These are phyloP conservation scores for Saccharomycopsis selenospora DNA, from an alignment of 805 yeast species.

Conservation along the genomic window DNA sequence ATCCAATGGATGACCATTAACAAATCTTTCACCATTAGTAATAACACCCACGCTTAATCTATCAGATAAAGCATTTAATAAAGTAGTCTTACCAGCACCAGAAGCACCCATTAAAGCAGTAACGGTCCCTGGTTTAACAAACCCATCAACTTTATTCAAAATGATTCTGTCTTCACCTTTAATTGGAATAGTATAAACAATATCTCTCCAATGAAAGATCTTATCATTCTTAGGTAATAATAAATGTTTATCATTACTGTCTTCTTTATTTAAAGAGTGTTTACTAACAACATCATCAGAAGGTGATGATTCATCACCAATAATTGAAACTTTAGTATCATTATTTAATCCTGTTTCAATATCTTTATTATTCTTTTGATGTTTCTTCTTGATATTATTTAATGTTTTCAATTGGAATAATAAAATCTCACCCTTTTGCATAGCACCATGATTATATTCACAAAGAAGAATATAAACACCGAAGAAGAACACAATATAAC, in stretches of 20 bases:
- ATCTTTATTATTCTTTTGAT: conserved; percentile 26
- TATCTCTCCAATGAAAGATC: conserved; percentile 54
- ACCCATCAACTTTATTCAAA: conserved; percentile 48
- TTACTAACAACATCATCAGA: too few relatives aligned
- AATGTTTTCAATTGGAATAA: conserved; percentile 48
- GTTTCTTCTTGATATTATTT: conserved; percentile 38
- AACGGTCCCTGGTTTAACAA: conserved; percentile 56
- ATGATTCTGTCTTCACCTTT: conserved; percentile 42
- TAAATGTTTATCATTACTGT: conserved; percentile 20
- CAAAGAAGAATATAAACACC: conserved; percentile 44
- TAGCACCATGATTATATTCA: conserved; percentile 54
- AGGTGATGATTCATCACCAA: conserved; percentile 9
- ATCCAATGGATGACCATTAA: conserved; percentile 48
- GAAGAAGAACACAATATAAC: conserved; percentile 48
- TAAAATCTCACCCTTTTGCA: conserved; percentile 66
- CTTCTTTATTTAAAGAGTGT: conserved; percentile 22
- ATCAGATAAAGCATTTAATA: conserved; percentile 46
- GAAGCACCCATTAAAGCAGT: conserved; percentile 55
- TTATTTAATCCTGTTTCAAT: conserved; percentile 27
- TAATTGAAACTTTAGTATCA: conserved; percentile 12
- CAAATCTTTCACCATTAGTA: conserved; percentile 45
- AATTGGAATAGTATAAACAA: conserved; percentile 47
- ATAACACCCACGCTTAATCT: conserved; percentile 47
- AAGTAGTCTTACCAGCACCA: conserved; percentile 59
- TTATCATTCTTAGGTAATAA: conserved; percentile 31